Conservation (phyloP, 2,329 filamentous ascomycete species). For the Verticillium longisporum region DNA sequence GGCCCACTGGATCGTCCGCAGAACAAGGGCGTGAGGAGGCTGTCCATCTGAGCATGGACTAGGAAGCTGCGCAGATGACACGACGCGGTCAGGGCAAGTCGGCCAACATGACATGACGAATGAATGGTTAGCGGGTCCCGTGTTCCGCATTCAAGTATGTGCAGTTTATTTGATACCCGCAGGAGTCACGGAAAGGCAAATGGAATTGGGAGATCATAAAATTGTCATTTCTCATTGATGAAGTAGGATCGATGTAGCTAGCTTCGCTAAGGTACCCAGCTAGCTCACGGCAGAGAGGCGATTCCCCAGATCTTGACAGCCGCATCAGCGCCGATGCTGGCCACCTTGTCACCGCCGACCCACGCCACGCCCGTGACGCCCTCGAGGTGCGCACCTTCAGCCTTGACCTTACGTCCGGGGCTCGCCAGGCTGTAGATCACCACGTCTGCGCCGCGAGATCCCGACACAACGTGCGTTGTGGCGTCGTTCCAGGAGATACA, state of each 20-base stretch:
- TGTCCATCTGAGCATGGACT: slow-evolving; percentile 30
- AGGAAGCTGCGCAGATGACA: slow-evolving; percentile 12
- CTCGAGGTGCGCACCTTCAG: slow-evolving; percentile 87
- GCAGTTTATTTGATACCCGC: not conserved
- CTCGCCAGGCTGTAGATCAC: slow-evolving; percentile 84
- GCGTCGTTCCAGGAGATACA: slow-evolving; percentile 68
- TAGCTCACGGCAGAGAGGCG: slow-evolving; percentile 39
- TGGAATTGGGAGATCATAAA: not conserved
- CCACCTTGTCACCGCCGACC: slow-evolving; percentile 63
- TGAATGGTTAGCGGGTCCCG: not conserved
- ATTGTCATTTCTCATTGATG: not conserved
- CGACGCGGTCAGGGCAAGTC: not conserved
- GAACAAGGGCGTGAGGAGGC: slow-evolving; percentile 28
- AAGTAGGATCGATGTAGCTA: not conserved
- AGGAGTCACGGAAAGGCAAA: not conserved
- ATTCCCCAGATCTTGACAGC: slow-evolving; percentile 85
- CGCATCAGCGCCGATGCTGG: slow-evolving; percentile 80
- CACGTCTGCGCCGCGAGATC: slow-evolving; percentile 83
- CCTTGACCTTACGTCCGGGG: slow-evolving; percentile 79
- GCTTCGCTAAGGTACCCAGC: not conserved
- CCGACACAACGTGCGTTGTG: slow-evolving; percentile 74
- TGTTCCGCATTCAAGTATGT: not conserved
- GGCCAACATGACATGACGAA: not conserved
- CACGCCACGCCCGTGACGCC: slow-evolving; percentile 85
- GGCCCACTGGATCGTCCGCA: not conserved